Evolutionary conservation across 176 grass and related monocot species (phyloP).

Genomic region (Oryza glumipatula): DNA sequence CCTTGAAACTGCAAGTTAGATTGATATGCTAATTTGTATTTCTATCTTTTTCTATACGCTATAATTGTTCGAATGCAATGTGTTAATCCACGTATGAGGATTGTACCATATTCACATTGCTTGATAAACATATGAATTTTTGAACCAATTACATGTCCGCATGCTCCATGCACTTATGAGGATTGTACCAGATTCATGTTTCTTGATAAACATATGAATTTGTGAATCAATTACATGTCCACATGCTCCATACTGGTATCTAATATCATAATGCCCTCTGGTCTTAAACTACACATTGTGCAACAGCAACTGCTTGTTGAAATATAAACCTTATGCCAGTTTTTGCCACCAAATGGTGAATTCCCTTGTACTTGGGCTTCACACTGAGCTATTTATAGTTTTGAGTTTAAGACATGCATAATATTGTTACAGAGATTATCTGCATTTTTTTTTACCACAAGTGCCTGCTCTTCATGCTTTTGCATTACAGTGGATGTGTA

Average conservation of each 20-base stretch:
- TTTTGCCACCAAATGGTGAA: slow-evolving; percentile 1
- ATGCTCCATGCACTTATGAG: not conserved
- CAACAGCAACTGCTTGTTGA: not conserved
- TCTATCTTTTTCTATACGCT: not conserved
- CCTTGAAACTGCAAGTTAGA: slow-evolving; percentile 2
- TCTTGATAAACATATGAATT: slow-evolving; percentile 6
- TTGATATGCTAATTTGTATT: slow-evolving; percentile 32
- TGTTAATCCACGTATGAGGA: not conserved
- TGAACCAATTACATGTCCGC: not conserved
- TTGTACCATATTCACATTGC: not conserved
- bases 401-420: not conserved
- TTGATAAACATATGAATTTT: not conserved
- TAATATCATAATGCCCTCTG: not conserved
- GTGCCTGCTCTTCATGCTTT: not conserved
- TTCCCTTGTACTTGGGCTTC: not conserved
- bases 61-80: slow-evolving; percentile 12
- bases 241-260: not conserved
- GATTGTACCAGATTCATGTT: not conserved
- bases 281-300: not conserved
- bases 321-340: slow-evolving; percentile 10
- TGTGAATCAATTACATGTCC: not conserved
- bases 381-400: slow-evolving; percentile 15
- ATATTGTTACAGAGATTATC: not conserved
- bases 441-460: not conserved
- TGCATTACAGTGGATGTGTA: not conserved